Conservation (phyloP, 768 basidiomycete genomes). For the Scleroderma bovista region DNA sequence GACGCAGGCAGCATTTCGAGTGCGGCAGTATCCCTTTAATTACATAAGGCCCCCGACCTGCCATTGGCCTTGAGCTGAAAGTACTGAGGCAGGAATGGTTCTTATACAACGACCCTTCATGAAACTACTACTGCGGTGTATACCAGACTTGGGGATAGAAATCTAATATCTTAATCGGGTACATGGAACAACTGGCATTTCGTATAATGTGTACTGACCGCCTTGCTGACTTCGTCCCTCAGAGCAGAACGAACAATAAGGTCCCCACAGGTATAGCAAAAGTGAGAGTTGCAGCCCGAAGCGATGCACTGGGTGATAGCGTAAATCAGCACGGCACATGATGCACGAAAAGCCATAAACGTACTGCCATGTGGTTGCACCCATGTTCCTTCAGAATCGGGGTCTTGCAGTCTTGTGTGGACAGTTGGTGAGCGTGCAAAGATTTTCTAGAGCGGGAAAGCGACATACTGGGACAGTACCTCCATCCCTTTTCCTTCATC, state of each 20-base stretch:
- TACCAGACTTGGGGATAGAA: no score
- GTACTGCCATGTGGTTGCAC: slow-evolving; percentile 56
- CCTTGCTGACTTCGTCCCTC: slow-evolving; percentile 23
- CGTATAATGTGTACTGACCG: slow-evolving; percentile 29
- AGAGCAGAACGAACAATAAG: slow-evolving; percentile 36
- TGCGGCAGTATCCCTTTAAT: no score
- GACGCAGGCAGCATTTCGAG: no score
- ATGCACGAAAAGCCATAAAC: slow-evolving; percentile 7
- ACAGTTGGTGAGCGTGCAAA: background rate
- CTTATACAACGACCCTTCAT: no score
- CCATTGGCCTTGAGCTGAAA: no score
- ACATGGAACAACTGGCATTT: slow-evolving; percentile 34
- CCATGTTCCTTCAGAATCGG: slow-evolving; percentile 47
- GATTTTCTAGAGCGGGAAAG: background rate
- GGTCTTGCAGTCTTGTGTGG: slow-evolving; percentile 38
- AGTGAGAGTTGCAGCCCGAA: no score
- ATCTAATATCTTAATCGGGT: slow-evolving; percentile 14
- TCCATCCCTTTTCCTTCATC: slow-evolving; percentile 56
- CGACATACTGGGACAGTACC: slow-evolving; percentile 50
- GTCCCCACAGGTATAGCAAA: no score
- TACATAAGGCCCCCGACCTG: no score
- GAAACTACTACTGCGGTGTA: no score
- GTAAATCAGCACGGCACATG: background rate
- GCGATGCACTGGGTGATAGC: slow-evolving; percentile 44
- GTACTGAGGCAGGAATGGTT: no score